Evolutionary conservation across 169 alveolate species (phyloP).

Genomic region (Plasmodium inui): DNA sequence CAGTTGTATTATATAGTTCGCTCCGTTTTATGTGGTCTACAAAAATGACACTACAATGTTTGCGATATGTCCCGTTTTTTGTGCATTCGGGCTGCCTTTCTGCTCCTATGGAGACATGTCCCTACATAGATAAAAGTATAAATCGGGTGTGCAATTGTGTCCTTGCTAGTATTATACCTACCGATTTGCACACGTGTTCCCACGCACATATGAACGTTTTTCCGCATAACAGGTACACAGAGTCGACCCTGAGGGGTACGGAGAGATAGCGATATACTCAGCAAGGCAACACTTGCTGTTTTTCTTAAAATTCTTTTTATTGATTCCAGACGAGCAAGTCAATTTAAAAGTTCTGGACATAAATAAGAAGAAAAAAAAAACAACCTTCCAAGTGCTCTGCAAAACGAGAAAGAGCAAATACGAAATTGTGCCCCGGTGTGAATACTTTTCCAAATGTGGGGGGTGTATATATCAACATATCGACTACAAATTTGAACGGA

Average conservation of each 20-base stretch:
- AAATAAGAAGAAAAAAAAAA: conserved; percentile 54
- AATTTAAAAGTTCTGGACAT: conserved; percentile 68
- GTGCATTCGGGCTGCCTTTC: not conserved
- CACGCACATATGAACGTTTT: not conserved
- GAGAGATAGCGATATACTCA: conserved; percentile 59
- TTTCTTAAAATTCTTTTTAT: conserved; percentile 56
- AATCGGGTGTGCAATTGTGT: not conserved
- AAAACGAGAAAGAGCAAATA: conserved; percentile 67
- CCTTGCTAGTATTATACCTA: not conserved
- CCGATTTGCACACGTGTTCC: not conserved
- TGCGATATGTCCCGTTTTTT: not conserved
- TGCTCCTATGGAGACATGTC: not conserved
- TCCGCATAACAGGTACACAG: conserved; percentile 30
- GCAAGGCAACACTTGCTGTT: conserved; percentile 43
- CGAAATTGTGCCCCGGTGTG: conserved; percentile 62
- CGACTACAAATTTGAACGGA: conserved; percentile 47
- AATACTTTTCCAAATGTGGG: conserved; percentile 69
- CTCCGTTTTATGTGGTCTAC: not conserved
- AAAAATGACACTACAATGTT: not conserved
- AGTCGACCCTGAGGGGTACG: conserved; percentile 58
- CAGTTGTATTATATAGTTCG: not conserved
- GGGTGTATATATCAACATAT: conserved; percentile 71
- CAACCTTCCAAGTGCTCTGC: conserved; percentile 58
- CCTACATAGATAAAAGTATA: not conserved
- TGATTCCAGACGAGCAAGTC: conserved; percentile 69